These are phyloP conservation scores for Beauveria medogensis DNA, from an alignment of 2,329 filamentous ascomycete species.

Conservation along the genomic window DNA sequence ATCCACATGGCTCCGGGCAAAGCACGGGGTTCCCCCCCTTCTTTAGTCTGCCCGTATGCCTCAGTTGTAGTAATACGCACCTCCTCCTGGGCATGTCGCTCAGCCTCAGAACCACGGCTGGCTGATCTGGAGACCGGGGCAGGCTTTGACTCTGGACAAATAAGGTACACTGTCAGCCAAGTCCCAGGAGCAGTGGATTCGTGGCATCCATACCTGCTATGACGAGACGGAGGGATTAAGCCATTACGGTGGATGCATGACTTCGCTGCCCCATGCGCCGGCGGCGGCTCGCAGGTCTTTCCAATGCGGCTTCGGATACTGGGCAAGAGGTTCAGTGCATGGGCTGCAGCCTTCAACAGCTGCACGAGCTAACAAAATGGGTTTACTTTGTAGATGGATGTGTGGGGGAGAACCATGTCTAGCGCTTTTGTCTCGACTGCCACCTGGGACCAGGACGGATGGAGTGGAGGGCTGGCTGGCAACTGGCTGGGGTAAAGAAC, in stretches of 20 bases:
- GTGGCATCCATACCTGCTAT: not conserved
- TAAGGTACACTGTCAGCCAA: not conserved
- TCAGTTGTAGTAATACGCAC: not conserved
- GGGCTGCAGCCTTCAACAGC: not conserved
- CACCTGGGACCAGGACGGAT: not conserved
- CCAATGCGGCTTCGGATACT: slow-evolving; percentile 7
- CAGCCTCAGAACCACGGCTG: not conserved
- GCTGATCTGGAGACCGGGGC: not conserved
- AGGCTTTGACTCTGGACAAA: not conserved
- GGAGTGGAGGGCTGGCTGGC: no score
- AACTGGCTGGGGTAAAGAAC: not conserved
- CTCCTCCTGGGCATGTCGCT: no score
- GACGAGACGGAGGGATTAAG: not conserved
- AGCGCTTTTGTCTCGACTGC: slow-evolving; percentile 4
- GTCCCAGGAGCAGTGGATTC: slow-evolving; percentile 3
- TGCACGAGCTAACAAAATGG: not conserved
- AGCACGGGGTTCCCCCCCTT: not conserved
- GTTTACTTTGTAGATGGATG: slow-evolving; percentile 1
- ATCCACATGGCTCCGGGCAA: not conserved
- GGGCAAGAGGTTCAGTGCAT: not conserved
- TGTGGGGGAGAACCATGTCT: slow-evolving; percentile 5
- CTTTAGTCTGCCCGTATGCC: not conserved
- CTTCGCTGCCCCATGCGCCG: slow-evolving; percentile 4
- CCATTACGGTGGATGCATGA: slow-evolving; percentile 8
- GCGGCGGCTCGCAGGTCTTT: slow-evolving; percentile 9